These are phyloP conservation scores for Yamadazyma paraphyllophila DNA, from an alignment of 805 yeast genomes.

Conservation along the genomic window DNA sequence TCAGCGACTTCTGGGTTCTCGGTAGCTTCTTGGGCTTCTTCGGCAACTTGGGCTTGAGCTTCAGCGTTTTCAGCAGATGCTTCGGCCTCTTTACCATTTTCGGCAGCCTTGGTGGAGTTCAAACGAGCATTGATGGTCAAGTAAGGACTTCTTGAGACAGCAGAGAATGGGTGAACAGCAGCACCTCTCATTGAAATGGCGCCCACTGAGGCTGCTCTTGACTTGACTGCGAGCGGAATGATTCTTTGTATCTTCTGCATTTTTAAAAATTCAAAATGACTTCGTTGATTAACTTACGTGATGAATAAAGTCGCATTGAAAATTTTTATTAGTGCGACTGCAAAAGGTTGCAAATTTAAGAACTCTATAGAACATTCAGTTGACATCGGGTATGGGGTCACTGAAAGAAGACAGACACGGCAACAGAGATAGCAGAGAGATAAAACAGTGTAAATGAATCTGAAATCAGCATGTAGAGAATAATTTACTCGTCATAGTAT, in stretches of 20 bases:
- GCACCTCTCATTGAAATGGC: conserved; percentile 1
- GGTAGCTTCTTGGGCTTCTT: conserved; percentile 5
- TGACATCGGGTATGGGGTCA: too few species aligned
- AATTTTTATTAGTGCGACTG: conserved; percentile 8
- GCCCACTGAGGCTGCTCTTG: background rate
- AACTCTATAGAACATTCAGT: too few species aligned
- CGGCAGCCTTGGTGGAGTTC: conserved; percentile 17
- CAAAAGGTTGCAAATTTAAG: conserved; percentile 6
- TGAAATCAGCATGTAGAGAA: too few species aligned
- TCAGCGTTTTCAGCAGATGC: conserved; percentile 12
- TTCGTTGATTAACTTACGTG: background rate
- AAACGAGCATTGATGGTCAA: conserved; percentile 12
- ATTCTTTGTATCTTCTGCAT: conserved; percentile 7
- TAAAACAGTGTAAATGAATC: too few species aligned
- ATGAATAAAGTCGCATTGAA: conserved; percentile 2
- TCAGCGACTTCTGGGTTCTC: conserved; percentile 26
- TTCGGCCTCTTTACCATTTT: conserved; percentile 15
- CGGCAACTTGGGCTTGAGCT: conserved; percentile 5
- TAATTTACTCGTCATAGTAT: too few species aligned
- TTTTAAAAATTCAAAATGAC: background rate
- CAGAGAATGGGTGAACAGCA: background rate
- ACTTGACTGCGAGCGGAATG: background rate
- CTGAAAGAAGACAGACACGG: too few species aligned
- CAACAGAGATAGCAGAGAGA: too few species aligned
- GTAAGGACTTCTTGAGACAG: background rate